Conservation (phyloP, 129 eudicot species). For the Lactuca sativa region DNA sequence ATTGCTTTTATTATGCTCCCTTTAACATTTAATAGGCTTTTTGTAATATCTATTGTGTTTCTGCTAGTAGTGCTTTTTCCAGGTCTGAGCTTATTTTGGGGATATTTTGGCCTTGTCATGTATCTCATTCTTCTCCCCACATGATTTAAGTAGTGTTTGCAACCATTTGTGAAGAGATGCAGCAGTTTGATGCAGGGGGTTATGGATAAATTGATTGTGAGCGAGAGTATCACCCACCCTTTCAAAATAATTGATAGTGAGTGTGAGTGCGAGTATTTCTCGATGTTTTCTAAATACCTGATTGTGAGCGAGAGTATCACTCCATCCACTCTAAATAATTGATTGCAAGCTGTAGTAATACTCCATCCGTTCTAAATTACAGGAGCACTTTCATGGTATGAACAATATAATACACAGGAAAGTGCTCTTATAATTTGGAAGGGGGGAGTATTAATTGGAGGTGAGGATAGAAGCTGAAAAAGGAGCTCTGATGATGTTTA, state of each 20-base stretch:
- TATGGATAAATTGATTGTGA: slow-evolving; percentile 10
- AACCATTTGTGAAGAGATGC: slow-evolving; percentile 27
- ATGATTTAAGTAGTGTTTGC: slow-evolving; percentile 20
- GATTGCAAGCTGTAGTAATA: slow-evolving; percentile 18
- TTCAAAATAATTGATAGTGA: neutral
- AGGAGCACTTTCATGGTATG: slow-evolving; percentile 40
- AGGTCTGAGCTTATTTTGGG: slow-evolving; percentile 27
- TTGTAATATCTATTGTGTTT: slow-evolving; percentile 16
- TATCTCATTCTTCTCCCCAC: neutral
- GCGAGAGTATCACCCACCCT: slow-evolving; percentile 7
- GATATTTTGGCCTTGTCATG: slow-evolving; percentile 18
- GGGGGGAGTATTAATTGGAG: slow-evolving; percentile 30
- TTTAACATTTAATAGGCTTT: too few species aligned
- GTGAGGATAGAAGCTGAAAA: slow-evolving; percentile 21
- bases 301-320: slow-evolving; percentile 11
- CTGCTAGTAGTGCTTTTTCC: slow-evolving; percentile 25
- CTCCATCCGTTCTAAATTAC: slow-evolving; percentile 39
- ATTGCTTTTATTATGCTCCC: neutral
- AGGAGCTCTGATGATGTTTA: slow-evolving; percentile 19
- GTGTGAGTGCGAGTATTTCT: slow-evolving; percentile 5
- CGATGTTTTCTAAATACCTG: neutral
- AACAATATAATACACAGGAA: slow-evolving; percentile 14
- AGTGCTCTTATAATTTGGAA: slow-evolving; percentile 47
- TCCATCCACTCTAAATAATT: neutral
- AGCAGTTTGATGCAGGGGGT: slow-evolving; percentile 16